Evolutionary conservation across 2,329 filamentous ascomycete genomes (phyloP).

Genomic region (Colletotrichum tropicicola): DNA sequence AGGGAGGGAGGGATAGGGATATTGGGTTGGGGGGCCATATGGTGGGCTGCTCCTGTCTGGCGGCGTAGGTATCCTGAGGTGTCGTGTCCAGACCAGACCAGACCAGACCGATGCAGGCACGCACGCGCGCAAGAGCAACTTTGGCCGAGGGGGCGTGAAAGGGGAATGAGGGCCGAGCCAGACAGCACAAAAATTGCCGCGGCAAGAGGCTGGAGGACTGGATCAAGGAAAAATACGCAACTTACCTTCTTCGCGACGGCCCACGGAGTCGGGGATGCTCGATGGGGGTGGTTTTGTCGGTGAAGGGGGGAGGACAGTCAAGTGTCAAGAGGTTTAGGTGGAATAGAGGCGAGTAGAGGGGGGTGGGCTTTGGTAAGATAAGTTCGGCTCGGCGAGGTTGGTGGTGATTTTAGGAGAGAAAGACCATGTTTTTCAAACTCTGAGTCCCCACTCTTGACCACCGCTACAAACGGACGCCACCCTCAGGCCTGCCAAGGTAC

Average conservation of each 20-base stretch:
- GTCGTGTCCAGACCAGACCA: slow-evolving; percentile 25
- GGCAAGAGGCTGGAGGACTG: not conserved
- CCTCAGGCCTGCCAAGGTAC: slow-evolving; percentile 19
- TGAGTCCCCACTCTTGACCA: slow-evolving; percentile 30
- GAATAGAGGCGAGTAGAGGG: slow-evolving; percentile 25
- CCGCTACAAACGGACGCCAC: slow-evolving; percentile 28
- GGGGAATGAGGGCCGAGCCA: slow-evolving; percentile 14
- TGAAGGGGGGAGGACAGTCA: slow-evolving; percentile 28
- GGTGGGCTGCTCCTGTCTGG: slow-evolving; percentile 24
- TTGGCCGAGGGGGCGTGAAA: slow-evolving; percentile 23
- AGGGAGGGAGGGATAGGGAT: slow-evolving; percentile 31
- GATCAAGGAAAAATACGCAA: not conserved
- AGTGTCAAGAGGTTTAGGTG: slow-evolving; percentile 30
- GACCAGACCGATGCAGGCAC: slow-evolving; percentile 29
- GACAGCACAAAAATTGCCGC: not conserved
- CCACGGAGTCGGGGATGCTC: slow-evolving; percentile 18
- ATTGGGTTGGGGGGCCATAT: slow-evolving; percentile 28
- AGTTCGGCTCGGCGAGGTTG: slow-evolving; percentile 32
- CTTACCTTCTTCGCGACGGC: slow-evolving; percentile 26
- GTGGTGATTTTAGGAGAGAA: slow-evolving; percentile 37
- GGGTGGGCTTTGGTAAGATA: slow-evolving; percentile 30
- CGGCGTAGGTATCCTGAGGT: slow-evolving; percentile 26
- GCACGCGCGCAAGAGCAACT: slow-evolving; percentile 30
- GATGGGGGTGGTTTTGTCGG: slow-evolving; percentile 22
- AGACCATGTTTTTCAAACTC: slow-evolving; percentile 32